phyloP scores from a whole-genome alignment of 306 rosid species.

The Acacia confusa region DNA sequence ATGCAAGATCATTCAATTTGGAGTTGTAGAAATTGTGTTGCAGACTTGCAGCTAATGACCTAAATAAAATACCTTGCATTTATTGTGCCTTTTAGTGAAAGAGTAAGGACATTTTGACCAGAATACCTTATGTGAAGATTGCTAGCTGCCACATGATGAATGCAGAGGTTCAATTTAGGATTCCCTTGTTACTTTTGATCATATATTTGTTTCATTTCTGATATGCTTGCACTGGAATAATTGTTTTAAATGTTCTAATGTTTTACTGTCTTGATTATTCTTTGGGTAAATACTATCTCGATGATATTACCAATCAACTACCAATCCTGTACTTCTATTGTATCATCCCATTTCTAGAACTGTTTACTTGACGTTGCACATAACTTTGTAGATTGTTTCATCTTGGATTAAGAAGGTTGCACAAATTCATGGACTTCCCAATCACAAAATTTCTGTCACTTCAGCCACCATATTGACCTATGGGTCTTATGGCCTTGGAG shows the following conservation, averaged over 20 bases:
- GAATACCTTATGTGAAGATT: not conserved
- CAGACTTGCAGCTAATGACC: not conserved
- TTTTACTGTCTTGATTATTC: not conserved
- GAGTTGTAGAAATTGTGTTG: not conserved
- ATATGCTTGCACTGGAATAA: not conserved
- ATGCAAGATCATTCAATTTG: not conserved
- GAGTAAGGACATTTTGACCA: not conserved
- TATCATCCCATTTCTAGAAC: not conserved
- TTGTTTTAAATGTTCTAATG: not conserved
- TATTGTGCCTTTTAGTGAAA: not conserved
- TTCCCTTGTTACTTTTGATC: not conserved
- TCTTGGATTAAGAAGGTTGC: constrained; percentile 52
- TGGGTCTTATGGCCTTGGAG: constrained; percentile 63
- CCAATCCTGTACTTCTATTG: constrained; percentile 1
- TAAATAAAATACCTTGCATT: not conserved
- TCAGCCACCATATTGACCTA: constrained; percentile 46
- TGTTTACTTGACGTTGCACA: constrained; percentile 17
- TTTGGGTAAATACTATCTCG: not conserved
- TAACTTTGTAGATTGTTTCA: constrained; percentile 38
- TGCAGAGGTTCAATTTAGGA: not conserved
- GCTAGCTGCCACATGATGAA: not conserved
- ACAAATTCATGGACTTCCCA: constrained; percentile 29
- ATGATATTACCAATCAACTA: not conserved
- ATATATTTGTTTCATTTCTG: not conserved
- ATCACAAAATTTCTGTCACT: constrained; percentile 29